Evolutionary conservation across 192 early-diverging fungal genomes (phyloP), one percentile per base, ranked within the genome.

Genomic region (Mortierella alpina): DNA sequence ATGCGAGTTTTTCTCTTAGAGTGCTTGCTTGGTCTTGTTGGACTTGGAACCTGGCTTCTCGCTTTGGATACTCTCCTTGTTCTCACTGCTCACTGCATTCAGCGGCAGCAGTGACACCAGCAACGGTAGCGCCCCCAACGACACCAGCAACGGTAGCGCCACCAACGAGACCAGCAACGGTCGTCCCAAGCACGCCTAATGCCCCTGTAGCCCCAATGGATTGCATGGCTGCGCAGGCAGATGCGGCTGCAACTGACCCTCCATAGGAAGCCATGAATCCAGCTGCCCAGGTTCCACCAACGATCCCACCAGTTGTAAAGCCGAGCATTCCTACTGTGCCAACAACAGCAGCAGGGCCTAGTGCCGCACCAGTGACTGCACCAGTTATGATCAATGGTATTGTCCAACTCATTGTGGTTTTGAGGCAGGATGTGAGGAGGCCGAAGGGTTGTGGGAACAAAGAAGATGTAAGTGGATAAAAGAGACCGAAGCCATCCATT

Each of bases 241-340:
- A 66, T 50, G 70, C 76, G 14, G 70, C 14, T 20, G 50, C 46
- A 7, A 75, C 65, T 0, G 42, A 10, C 8, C 78, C 79, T 39
- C 68, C 63, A 48, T 76, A 49, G 4, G 68, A 60, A 10, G 68
- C 59, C 78, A 82, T 84, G 40, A 70, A 17, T 15, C n/a, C 49
- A 22, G 78, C 72, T 4, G 68, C 78, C 9, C 42, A 47, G 13
- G 53, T 66, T n/a, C 83, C 72, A 4, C 66, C 50, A 1, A 31
- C 58, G 31, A 84, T 82, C 20, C 83, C 72, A 48, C 11, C 52
- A n/a, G 41, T 2, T 0, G 63, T 46, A 52, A 82, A 75, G 14
- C 72, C 78, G n/a, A 62, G 9, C 2, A 9, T 14, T 5, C 23
- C 40, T 9, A 75, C 65, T 8, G 31, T 44, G 2, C 12, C 14